A percentile compares a stretch with the other conserved stretches of the same genome.
phyloP scores from a whole-genome alignment of 495 filamentous ascomycete species.

The Geoglossum glabrum region DNA sequence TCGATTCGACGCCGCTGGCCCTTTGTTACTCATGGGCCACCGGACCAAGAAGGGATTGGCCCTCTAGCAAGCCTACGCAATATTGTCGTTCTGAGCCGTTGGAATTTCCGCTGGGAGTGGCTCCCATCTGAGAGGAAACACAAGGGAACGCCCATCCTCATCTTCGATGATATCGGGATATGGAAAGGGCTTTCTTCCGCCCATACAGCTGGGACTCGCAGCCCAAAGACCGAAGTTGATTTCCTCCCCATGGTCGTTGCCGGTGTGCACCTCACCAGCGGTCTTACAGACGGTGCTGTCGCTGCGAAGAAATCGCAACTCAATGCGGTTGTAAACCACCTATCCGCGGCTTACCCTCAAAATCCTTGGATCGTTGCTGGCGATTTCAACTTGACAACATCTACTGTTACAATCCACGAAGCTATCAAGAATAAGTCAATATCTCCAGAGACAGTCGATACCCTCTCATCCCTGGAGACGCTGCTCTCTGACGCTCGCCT shows the following conservation, averaged over 20 bases:
- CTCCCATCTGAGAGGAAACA: slow-evolving; percentile 26
- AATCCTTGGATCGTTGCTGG: slow-evolving; percentile 33
- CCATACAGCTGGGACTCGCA: not conserved
- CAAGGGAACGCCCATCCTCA: slow-evolving; percentile 28
- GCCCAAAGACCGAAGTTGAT: not conserved
- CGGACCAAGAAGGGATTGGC: slow-evolving; percentile 23
- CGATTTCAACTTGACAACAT: slow-evolving; percentile 37
- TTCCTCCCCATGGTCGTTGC: slow-evolving; percentile 23
- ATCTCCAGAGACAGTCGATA: slow-evolving; percentile 16
- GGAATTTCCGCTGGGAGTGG: slow-evolving; percentile 28
- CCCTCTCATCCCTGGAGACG: slow-evolving; percentile 17
- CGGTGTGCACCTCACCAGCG: slow-evolving; percentile 32
- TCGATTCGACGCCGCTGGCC: slow-evolving; percentile 26
- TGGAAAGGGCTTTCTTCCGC: not conserved
- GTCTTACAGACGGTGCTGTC: slow-evolving; percentile 31
- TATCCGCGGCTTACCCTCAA: slow-evolving; percentile 16
- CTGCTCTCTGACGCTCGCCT: slow-evolving; percentile 18
- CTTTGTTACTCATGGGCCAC: slow-evolving; percentile 29
- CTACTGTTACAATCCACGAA: slow-evolving; percentile 25
- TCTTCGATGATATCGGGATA: slow-evolving; percentile 19
- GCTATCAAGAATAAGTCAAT: slow-evolving; percentile 26
- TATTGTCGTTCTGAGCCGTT: slow-evolving; percentile 29
- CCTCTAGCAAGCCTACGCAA: slow-evolving; percentile 34
- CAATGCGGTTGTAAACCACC: slow-evolving; percentile 21
- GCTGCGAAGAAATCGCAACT: slow-evolving; percentile 29